Evolutionary conservation across 1,284 basidiomycete genomes (phyloP).

Genomic region (Tranzscheliella williamsii): DNA sequence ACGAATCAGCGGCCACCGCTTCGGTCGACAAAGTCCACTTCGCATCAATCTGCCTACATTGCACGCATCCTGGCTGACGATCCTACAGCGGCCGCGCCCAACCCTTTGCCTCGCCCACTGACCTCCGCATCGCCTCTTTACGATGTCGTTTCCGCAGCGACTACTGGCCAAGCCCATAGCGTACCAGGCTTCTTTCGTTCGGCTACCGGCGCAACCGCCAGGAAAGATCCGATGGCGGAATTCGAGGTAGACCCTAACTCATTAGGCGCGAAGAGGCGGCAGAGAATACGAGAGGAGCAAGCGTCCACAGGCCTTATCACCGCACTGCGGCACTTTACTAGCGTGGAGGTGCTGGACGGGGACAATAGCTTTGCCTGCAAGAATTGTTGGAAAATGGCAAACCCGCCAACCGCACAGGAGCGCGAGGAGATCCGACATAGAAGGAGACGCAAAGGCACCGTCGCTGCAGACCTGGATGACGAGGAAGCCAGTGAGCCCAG

Average conservation of each 20-base stretch:
- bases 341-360: constrained; percentile 85
- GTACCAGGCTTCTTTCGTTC: constrained; percentile 23
- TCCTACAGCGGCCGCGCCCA: constrained; percentile 2
- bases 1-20: constrained; percentile 14
- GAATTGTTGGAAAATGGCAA: constrained; percentile 85
- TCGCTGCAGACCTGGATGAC: constrained; percentile 28
- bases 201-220: constrained; percentile 6
- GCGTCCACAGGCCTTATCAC: constrained; percentile 63
- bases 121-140: constrained; percentile 11
- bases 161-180: constrained; percentile 15
- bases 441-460: constrained; percentile 55
- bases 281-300: constrained; percentile 30
- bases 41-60: constrained; percentile 36
- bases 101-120: neutral
- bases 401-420: constrained; percentile 64
- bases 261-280: constrained; percentile 25
- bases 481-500: constrained; percentile 62
- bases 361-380: constrained; percentile 92
- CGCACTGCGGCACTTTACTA: constrained; percentile 80
- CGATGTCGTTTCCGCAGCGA: constrained; percentile 11
- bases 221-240: constrained; percentile 10
- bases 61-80: constrained; percentile 38
- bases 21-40: constrained; percentile 14
- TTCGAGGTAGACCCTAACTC: constrained; percentile 32
- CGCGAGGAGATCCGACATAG: constrained; percentile 59